These are phyloP conservation scores for Mycena kentingensis DNA, from an alignment of 768 basidiomycete genomes.

Conservation along the genomic window DNA sequence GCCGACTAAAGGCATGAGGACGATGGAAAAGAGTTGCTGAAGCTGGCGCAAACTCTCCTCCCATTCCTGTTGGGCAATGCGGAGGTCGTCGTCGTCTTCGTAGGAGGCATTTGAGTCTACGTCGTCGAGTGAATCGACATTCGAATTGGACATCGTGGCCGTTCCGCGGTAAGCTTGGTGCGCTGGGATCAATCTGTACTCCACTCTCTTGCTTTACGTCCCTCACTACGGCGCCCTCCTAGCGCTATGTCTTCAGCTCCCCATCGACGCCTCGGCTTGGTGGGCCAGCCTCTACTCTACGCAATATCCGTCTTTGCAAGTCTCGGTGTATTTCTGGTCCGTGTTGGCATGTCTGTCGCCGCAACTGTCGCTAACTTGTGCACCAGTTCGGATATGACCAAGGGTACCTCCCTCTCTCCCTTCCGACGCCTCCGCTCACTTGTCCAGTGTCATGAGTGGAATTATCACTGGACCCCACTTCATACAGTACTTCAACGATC, in stretches of 20 bases:
- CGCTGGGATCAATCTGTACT: no score
- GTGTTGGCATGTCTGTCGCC: conserved; percentile 28
- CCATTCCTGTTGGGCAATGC: conserved; percentile 87
- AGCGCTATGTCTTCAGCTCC: no score
- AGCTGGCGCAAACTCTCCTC: conserved; percentile 87
- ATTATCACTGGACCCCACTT: conserved; percentile 89
- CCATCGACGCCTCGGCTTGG: conserved; percentile 55
- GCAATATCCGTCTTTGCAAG: conserved; percentile 80
- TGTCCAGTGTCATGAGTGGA: conserved; percentile 79
- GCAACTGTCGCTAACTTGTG: conserved; percentile 9
- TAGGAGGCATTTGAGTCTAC: conserved; percentile 55
- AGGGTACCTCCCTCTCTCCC: conserved; percentile 45
- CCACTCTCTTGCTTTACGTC: conserved; percentile 45
- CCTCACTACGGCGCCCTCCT: conserved; percentile 31
- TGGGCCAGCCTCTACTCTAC: conserved; percentile 78
- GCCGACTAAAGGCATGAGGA: conserved; percentile 83
- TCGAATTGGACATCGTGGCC: conserved; percentile 60
- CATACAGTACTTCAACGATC: conserved; percentile 78
- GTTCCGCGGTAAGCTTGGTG: no score
- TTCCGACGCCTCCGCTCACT: conserved; percentile 2
- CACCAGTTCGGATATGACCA: conserved; percentile 83
- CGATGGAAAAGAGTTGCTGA: conserved; percentile 75
- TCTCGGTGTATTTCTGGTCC: conserved; percentile 81
- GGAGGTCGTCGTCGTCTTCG: conserved; percentile 71
- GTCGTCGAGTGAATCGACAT: conserved; percentile 59